These are phyloP conservation scores for Funneliformis geosporum DNA, from an alignment of 192 early-diverging fungal genomes.

Conservation along the genomic window DNA sequence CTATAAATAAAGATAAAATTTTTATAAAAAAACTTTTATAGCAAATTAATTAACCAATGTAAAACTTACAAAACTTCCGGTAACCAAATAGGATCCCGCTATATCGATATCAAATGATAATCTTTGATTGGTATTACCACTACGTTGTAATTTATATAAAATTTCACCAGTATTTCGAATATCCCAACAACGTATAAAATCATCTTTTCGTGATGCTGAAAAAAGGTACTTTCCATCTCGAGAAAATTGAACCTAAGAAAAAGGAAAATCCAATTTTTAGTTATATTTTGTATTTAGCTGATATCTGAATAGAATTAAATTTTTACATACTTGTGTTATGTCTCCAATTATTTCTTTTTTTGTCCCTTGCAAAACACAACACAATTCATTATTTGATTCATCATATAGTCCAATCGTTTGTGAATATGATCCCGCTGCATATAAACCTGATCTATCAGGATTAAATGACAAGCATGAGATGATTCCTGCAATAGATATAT, in stretches of 20 bases:
- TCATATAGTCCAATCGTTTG: conserved; percentile 71
- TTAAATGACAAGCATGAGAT: conserved; percentile 75
- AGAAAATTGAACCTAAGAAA: conserved; percentile 65
- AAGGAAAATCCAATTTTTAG: background rate
- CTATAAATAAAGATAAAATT: conserved; percentile 20
- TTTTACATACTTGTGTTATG: conserved; percentile 43
- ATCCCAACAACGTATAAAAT: conserved; percentile 76
- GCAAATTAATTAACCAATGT: background rate
- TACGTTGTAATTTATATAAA: conserved; percentile 49
- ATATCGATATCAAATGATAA: conserved; percentile 70
- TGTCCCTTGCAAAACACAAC: conserved; percentile 48
- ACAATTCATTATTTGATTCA: conserved; percentile 53
- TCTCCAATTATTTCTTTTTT: conserved; percentile 49
- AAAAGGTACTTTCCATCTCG: conserved; percentile 65
- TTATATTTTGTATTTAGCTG: background rate
- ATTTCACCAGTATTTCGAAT: conserved; percentile 72
- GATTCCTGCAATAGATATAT: conserved; percentile 44
- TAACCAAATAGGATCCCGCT: conserved; percentile 56
- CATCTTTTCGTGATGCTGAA: conserved; percentile 62
- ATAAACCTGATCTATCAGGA: conserved; percentile 62
- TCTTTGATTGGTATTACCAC: conserved; percentile 70
- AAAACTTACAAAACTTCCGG: conserved; percentile 59
- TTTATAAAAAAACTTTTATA: background rate
- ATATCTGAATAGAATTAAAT: background rate
- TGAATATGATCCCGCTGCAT: conserved; percentile 73